Evolutionary conservation across 1,284 basidiomycete genomes (phyloP), one percentile per base, ranked within the genome.

Genomic region (Veloboletus limbatus): DNA sequence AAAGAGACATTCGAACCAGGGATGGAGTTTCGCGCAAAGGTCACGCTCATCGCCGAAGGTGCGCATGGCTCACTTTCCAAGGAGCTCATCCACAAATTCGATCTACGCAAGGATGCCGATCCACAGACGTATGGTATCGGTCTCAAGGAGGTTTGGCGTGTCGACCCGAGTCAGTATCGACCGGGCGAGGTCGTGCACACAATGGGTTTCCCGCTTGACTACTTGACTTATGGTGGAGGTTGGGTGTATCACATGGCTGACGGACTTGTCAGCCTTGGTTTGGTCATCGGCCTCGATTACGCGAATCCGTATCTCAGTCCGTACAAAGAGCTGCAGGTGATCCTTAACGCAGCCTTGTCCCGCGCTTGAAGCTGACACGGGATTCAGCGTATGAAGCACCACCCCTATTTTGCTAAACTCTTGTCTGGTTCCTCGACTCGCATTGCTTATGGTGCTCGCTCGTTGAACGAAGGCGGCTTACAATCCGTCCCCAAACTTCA

Each of bases 181-280:
- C 82, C 92, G 0, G 96, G 97, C 16, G 81, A 92, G 59, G 85
- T 97, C 16, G 79, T 94, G 8, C 96, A 99, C 69, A 94, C 92
- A 3, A 76, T 99, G 58, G 96, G 97, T 9, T 98, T 90, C 90
- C 96, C 97, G 0, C 70, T 98, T 47, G 82, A 89, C 61, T 80
- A 73, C 55, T 70, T 82, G 47, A 96, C 93, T 1, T 99, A 99
- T 65, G 96, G 95, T 6, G 96, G 96, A 1, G 88, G 89, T 24
- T 99, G 87, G 82, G 77, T 89, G 14, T 99, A 99, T 68, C 96
- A 99, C 66, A 96, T 97, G 92, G 90, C 86, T 49, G 92, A 88
- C 56, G 88, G 91, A 14, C 81, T 97, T 55, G 90, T 99, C 53
- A 90, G 86, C 56, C 69, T 99, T 44, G 97, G 97, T 8, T 70